A percentile compares a stretch with the other conserved stretches of the same genome.
phyloP scores from a whole-genome alignment of 2,329 filamentous ascomycete species.

The Colletotrichum sublineola region DNA sequence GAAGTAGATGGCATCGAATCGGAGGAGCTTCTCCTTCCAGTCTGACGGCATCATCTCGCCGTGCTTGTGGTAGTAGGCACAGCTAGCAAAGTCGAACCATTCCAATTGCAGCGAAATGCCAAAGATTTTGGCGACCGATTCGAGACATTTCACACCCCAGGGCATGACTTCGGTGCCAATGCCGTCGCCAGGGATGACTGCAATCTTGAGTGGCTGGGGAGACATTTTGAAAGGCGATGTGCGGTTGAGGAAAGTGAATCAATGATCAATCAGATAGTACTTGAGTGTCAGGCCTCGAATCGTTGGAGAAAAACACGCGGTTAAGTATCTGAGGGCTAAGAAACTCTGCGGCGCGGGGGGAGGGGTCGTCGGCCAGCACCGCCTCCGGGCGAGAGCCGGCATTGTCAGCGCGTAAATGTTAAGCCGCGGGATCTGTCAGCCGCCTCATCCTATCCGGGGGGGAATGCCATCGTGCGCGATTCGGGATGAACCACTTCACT shows the following conservation, averaged over 20 bases:
- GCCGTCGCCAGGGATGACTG: slow-evolving; percentile 77
- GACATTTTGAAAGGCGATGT: slow-evolving; percentile 5
- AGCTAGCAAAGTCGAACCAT: slow-evolving; percentile 75
- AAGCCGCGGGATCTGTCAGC: slow-evolving; percentile 16
- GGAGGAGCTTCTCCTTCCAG: slow-evolving; percentile 52
- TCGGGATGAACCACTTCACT: slow-evolving; percentile 71
- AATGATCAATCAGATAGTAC: too few relatives aligned
- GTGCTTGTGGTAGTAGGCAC: slow-evolving; percentile 63
- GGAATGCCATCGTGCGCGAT: slow-evolving; percentile 70
- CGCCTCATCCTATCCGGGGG: slow-evolving; percentile 64
- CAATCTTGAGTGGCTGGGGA: slow-evolving; percentile 56
- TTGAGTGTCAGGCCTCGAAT: not conserved
- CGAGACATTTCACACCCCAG: slow-evolving; percentile 47
- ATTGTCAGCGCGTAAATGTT: slow-evolving; percentile 24
- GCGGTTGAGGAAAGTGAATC: too few relatives aligned
- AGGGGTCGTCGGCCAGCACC: not conserved
- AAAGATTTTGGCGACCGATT: slow-evolving; percentile 59
- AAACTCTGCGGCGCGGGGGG: not conserved
- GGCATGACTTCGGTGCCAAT: slow-evolving; percentile 77
- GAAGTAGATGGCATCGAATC: slow-evolving; percentile 72
- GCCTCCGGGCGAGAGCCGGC: not conserved
- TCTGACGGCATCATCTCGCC: slow-evolving; percentile 57
- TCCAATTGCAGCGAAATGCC: slow-evolving; percentile 69
- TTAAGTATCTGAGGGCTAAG: not conserved
- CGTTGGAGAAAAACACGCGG: not conserved